Evolutionary conservation across 2,329 filamentous ascomycete species (phyloP).

Genomic region (Exutisphaerella laricina): DNA sequence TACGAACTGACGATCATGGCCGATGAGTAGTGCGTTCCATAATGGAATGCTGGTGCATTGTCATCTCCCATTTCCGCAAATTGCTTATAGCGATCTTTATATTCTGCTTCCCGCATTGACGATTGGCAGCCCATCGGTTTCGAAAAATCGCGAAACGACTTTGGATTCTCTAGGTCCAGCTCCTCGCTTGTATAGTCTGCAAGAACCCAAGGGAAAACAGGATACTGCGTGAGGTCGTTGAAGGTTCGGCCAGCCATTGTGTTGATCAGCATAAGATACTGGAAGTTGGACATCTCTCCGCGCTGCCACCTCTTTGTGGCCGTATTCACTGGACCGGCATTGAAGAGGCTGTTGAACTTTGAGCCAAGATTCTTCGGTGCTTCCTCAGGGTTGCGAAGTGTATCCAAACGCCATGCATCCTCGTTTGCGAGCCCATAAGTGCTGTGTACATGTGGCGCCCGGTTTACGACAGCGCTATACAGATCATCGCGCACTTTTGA

Average conservation of each 20-base stretch:
- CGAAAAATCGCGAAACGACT: conserved; percentile 81
- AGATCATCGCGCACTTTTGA: conserved; percentile 70
- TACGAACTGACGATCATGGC: conserved; percentile 99
- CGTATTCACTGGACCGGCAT: conserved; percentile 72
- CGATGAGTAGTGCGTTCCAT: conserved; percentile 97
- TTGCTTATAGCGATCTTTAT: conserved; percentile 76
- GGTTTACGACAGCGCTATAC: conserved; percentile 66
- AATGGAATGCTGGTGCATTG: conserved; percentile 77
- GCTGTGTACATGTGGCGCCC: conserved; percentile 66
- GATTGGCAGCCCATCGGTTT: conserved; percentile 97
- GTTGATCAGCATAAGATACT: conserved; percentile 97
- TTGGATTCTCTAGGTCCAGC: conserved; percentile 76
- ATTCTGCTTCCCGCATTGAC: conserved; percentile 66
- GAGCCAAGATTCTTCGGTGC: conserved; percentile 67
- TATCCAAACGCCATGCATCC: conserved; percentile 87
- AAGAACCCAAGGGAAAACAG: conserved; percentile 94
- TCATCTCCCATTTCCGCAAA: conserved; percentile 85
- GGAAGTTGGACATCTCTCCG: conserved; percentile 96
- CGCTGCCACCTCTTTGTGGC: conserved; percentile 85
- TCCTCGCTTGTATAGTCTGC: conserved; percentile 95
- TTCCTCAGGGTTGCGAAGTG: conserved; percentile 63
- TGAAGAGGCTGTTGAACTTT: conserved; percentile 89
- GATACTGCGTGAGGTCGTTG: conserved; percentile 96
- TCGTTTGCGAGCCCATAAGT: conserved; percentile 64
- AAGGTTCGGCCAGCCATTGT: conserved; percentile 96